Evolutionary conservation across 495 filamentous ascomycete genomes (phyloP).

Genomic region (Penicillium cosmopolitanum): DNA sequence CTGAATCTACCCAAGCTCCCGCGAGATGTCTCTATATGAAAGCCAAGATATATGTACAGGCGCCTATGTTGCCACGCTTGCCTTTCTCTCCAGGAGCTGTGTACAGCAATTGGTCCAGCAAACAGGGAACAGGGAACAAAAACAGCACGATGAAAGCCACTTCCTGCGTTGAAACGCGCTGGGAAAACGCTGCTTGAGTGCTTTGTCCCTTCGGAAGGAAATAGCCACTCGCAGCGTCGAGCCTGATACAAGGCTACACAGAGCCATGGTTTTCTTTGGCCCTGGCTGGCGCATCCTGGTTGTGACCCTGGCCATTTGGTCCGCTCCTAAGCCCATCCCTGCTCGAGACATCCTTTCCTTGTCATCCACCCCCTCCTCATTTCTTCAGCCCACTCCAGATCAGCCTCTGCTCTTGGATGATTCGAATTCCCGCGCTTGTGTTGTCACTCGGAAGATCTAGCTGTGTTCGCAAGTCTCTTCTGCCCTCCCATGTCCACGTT

Average conservation of each 20-base stretch:
- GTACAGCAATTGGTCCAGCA: neutral
- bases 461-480: conserved; percentile 23
- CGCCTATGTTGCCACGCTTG: neutral
- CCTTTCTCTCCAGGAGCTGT: neutral
- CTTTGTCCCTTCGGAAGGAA: conserved; percentile 28
- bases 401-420: conserved; percentile 15
- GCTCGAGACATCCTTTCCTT: conserved; percentile 22
- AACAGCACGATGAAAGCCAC: conserved; percentile 16
- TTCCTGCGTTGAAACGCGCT: conserved; percentile 5
- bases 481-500: conserved; percentile 24
- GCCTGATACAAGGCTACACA: conserved; percentile 27
- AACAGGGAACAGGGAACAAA: neutral
- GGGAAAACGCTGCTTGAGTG: conserved; percentile 18
- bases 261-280: conserved; percentile 26
- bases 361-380: conserved; percentile 13
- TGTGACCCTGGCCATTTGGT: conserved; percentile 26
- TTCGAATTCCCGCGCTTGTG: conserved; percentile 26
- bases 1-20: neutral
- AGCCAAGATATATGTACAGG: neutral
- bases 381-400: conserved; percentile 10
- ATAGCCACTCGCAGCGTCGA: conserved; percentile 22
- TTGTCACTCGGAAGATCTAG: conserved; percentile 29
- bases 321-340: conserved; percentile 29
- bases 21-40: neutral
- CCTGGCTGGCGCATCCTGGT: conserved; percentile 30